Evolutionary conservation across 2,329 filamentous ascomycete genomes (phyloP), one percentile per base, ranked within the genome.

Genomic region (Daldinia eschscholtzii): DNA sequence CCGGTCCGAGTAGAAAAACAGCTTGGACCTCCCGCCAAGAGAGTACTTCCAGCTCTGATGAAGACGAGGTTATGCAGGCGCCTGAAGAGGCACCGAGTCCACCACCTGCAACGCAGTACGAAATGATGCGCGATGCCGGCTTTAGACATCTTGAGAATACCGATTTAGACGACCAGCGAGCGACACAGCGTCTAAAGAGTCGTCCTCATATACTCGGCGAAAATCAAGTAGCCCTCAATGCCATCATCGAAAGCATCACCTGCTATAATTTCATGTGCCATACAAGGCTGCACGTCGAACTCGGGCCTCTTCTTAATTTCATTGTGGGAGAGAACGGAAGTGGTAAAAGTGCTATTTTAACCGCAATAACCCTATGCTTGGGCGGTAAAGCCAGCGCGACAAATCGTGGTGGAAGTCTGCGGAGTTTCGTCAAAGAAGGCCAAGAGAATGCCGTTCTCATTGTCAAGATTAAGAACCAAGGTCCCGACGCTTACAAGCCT

Each of bases 231-330:
- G 91, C 93, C 0, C 92, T 97, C 42, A 91, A 92, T 73, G 94
- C 93, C 1, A 95, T 98, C 61, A 91, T 98, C 53, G 92, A 97
- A 79, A 91, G 91, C 70, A 92, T 98, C 62, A 92, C 90, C 41
- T 97, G 94, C 79, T 88, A 89, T 74, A 98, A 98, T 79, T 98
- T 98, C 81, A 98, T 98, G 96, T 98, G 95, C 76, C 96, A 99
- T 79, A 85, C 89, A 50, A 90, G 91, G 62, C 86, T 98, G 18
- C 89, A 91, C 48, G 92, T 97, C 67, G 88, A 92, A 64, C 85
- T 99, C n/a, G 96, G 96, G 0, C 96, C 96, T 0, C 84, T 98
- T 41, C 97, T 99, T 80, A 99, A 99, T 80, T 99, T 99, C 81
- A 94, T 99, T 69, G 94, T 98, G 62, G 96, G 96, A 15, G 94